Evolutionary conservation across 2,329 filamentous ascomycete species (phyloP).

Genomic region (Colletotrichum sp.): DNA sequence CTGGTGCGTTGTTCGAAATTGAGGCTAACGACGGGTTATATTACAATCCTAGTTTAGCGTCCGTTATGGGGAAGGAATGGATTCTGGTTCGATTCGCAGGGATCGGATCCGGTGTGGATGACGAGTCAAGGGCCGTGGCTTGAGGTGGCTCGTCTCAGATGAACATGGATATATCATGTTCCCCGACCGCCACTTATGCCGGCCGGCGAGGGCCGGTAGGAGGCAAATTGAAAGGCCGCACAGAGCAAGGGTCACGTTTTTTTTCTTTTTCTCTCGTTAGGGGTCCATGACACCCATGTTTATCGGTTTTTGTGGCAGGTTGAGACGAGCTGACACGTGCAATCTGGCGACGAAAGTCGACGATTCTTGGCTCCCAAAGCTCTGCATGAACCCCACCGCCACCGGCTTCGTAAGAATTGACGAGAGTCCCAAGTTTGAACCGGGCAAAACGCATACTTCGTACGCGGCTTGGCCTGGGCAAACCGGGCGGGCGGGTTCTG

Average conservation of each 20-base stretch:
- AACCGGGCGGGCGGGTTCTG: background rate
- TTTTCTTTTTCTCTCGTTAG: background rate
- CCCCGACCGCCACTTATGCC: background rate
- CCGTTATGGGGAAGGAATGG: background rate
- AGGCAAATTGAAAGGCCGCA: background rate
- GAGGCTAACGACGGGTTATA: constrained; percentile 16
- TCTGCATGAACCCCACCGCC: background rate
- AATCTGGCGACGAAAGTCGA: background rate
- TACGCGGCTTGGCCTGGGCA: background rate
- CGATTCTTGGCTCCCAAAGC: background rate
- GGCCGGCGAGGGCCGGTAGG: constrained; percentile 1
- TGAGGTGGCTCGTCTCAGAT: constrained; percentile 14
- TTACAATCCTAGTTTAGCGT: constrained; percentile 17
- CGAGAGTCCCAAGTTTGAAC: background rate
- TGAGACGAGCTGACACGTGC: constrained; percentile 9
- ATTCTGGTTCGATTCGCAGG: constrained; percentile 10
- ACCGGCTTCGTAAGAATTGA: background rate
- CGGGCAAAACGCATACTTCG: background rate
- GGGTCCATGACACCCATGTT: background rate
- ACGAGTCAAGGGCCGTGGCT: constrained; percentile 13
- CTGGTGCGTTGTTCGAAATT: background rate
- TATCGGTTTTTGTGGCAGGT: constrained; percentile 1
- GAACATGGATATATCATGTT: constrained; percentile 12
- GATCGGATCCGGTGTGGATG: background rate
- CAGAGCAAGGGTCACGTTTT: background rate